phyloP scores from a whole-genome alignment of 108 stramenopile genomes.

The Nitzschia sp. region DNA sequence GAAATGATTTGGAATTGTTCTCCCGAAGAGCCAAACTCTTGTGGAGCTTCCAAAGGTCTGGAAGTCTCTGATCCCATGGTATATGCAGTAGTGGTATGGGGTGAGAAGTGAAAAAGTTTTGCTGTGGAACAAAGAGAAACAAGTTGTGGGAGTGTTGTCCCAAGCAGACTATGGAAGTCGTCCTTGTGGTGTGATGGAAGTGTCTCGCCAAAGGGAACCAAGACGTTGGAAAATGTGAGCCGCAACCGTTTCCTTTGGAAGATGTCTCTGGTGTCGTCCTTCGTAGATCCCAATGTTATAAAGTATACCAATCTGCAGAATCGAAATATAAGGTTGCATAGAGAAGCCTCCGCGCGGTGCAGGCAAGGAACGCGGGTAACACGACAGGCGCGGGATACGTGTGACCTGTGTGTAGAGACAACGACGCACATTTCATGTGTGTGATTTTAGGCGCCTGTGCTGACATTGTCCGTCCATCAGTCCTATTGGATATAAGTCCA shows the following conservation, averaged over 20 bases:
- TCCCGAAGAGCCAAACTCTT: constrained; percentile 10
- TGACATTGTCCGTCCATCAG: too few species aligned
- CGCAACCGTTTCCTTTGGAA: too few species aligned
- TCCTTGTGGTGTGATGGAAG: too few species aligned
- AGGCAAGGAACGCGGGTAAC: background rate
- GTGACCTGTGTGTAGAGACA: too few species aligned
- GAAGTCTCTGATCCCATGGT: constrained; percentile 36
- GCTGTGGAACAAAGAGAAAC: background rate
- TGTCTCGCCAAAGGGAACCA: too few species aligned
- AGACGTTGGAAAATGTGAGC: too few species aligned
- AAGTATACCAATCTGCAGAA: background rate
- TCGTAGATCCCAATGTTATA: background rate
- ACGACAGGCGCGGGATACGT: background rate
- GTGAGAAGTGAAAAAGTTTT: background rate
- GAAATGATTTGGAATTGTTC: constrained; percentile 41
- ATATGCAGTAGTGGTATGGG: background rate
- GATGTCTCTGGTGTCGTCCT: background rate
- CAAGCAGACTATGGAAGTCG: too few species aligned
- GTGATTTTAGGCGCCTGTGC: too few species aligned
- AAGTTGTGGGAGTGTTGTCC: background rate
- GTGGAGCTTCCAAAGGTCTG: constrained; percentile 30
- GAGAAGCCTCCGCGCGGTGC: background rate
- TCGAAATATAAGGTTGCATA: background rate
- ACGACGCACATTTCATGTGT: too few species aligned
- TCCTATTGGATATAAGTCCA: too few species aligned